Evolutionary conservation across 768 basidiomycete genomes (phyloP), one percentile per base, ranked within the genome.

Genomic region (Trametes maxima): DNA sequence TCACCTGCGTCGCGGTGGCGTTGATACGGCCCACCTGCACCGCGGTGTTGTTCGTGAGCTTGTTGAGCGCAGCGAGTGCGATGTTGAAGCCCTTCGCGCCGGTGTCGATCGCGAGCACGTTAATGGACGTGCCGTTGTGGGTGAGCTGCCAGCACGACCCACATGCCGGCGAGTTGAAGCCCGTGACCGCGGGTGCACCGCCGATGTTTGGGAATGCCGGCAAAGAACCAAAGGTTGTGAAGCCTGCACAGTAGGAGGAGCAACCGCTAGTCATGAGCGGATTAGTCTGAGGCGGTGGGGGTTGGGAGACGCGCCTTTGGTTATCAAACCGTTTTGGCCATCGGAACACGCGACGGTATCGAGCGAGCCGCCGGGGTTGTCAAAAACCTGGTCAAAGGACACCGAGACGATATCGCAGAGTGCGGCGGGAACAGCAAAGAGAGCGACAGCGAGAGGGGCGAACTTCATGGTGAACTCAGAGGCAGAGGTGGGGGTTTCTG

Each of bases 181-280:
- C 80, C 0, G 54, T 62, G 54, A 89, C 74, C 33, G 78, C 82
- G 17, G 77, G 74, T 0, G 78, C 82, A 1, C 82, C 86, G 28
- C 85, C 86, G 67, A 89, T 84, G 70, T 75, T 68, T 1, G 87
- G 85, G 77, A 86, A 89, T 44, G 72, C 72, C 2, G 86, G 85
- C 25, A 89, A 70, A 37, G 74, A 72, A 13, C 75, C 78, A 53
- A 87, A 83, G 39, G 79, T 85, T 3, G 74, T 77, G 72, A 77
- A 87, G 12, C 69, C 19, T 68, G 36, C 21, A n/a, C 4, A 47
- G 47, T 17, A 14, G 19, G 24, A 22, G 16, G 37, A 22, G 60
- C 13, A 10, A 22, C n/a, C n/a, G n/a, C n/a, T n/a, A n/a, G n/a
- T n/a, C n/a, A n/a, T n/a, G n/a, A n/a, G n/a, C n/a, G n/a, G n/a